Conservation (phyloP, 495 filamentous ascomycete genomes). For the Penicillium herquei region DNA sequence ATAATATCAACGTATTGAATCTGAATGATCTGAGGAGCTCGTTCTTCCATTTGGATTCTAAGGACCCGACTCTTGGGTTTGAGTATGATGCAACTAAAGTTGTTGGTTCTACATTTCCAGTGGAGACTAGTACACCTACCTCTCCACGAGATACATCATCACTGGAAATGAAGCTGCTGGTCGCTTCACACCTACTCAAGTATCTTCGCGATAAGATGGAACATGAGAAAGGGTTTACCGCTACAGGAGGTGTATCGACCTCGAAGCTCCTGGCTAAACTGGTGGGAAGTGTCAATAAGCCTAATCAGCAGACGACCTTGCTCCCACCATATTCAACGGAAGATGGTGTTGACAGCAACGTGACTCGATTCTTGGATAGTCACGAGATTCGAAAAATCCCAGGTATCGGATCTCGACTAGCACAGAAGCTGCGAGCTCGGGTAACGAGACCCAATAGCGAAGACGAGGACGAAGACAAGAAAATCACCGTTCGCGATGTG, state of each 20-base stretch:
- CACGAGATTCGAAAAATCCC: slow-evolving; percentile 82
- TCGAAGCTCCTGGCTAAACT: slow-evolving; percentile 84
- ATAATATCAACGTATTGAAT: slow-evolving; percentile 74
- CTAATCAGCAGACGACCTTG: slow-evolving; percentile 79
- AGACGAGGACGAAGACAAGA: slow-evolving; percentile 44
- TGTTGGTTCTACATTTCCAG: slow-evolving; percentile 57
- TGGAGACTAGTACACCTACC: not conserved
- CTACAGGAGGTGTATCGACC: slow-evolving; percentile 83
- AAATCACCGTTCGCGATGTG: slow-evolving; percentile 64
- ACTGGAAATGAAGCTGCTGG: slow-evolving; percentile 54
- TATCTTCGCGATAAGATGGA: slow-evolving; percentile 72
- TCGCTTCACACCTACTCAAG: slow-evolving; percentile 73
- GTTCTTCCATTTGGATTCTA: slow-evolving; percentile 75
- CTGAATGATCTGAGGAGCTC: slow-evolving; percentile 58
- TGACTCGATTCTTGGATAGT: slow-evolving; percentile 67
- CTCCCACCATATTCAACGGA: slow-evolving; percentile 55
- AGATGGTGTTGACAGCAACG: slow-evolving; percentile 41
- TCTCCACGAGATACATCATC: slow-evolving; percentile 6
- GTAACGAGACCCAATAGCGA: slow-evolving; percentile 37
- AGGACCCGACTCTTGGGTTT: slow-evolving; percentile 79
- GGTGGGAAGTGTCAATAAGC: slow-evolving; percentile 81
- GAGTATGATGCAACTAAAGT: slow-evolving; percentile 65
- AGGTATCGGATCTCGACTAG: slow-evolving; percentile 78
- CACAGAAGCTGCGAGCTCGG: slow-evolving; percentile 64
- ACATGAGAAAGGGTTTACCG: slow-evolving; percentile 77